Evolutionary conservation across 495 filamentous ascomycete genomes (phyloP), one percentile per base, ranked within the genome.

Genomic region (Trichoderma orchidacearum): DNA sequence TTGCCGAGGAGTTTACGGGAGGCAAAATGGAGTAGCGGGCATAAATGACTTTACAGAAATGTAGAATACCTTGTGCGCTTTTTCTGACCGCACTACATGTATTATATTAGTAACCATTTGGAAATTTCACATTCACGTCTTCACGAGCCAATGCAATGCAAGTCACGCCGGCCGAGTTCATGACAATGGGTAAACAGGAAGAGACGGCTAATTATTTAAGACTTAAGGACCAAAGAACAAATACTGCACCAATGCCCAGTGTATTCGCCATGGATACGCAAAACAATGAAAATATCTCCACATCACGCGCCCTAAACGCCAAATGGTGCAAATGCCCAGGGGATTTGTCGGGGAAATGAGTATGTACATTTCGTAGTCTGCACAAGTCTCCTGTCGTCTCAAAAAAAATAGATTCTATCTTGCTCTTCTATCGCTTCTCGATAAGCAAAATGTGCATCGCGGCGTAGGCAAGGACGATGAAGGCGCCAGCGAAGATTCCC

Each of bases 361-460:
- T 59, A 58, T 64, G 62, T 61, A 59, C 23, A 23, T 52, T 29
- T 53, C 56, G 25, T 11, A 53, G 31, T 28, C 30, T 48, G 41
- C 41, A 48, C 41, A 48, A 17, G 27, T 12, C 11, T 48, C 3
- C 8, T 48, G n/a, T 48, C 41, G 23, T 48, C 21, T 9, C 21
- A 17, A 25, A 9, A 1, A 11, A 17, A 23, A 28, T 48, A 12
- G 8, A 48, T 5, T 53, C 51, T 18, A 53, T 11, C 6, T 5
- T 53, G 51, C 28, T 53, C 11, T 21, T 61, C 59, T 69, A 95
- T 64, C 93, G 75, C 76, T 85, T 92, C 82, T 98, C 93, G 13
- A 98, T 84, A 36, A 98, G 79, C 59, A 98, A 69, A 53, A 96
- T 66, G 75, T 97, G 94, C 90, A 98, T 94, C 29, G 92, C 90